A percentile compares a stretch with the other conserved stretches of the same genome.
phyloP scores from a whole-genome alignment of 2,329 filamentous ascomycete species.

The Fusarium nodosum region DNA sequence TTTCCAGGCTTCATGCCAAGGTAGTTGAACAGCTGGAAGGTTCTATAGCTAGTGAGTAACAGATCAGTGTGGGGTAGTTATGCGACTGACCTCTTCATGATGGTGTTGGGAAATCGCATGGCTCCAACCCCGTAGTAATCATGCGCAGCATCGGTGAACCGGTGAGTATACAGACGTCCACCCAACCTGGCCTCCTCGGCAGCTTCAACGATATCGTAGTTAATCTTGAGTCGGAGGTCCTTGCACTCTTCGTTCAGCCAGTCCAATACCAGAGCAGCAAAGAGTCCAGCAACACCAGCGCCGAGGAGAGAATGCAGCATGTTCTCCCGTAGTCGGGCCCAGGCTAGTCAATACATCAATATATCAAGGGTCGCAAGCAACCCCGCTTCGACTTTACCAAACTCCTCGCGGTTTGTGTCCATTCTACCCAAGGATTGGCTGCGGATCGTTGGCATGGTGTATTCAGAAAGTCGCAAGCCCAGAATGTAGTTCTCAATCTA shows the following conservation, averaged over 20 bases:
- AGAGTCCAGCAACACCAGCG: slow-evolving; percentile 30
- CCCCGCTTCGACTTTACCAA: slow-evolving; percentile 67
- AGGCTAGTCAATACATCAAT: slow-evolving; percentile 61
- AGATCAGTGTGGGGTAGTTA: background rate
- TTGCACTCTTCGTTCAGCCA: slow-evolving; percentile 14
- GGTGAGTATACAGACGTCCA: slow-evolving; percentile 56
- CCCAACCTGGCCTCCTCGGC: slow-evolving; percentile 49
- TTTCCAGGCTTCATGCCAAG: slow-evolving; percentile 29
- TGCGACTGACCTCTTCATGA: slow-evolving; percentile 39
- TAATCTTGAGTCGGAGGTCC: slow-evolving; percentile 43
- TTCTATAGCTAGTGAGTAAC: slow-evolving; percentile 1
- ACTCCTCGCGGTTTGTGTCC: slow-evolving; percentile 66
- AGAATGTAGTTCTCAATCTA: slow-evolving; percentile 69
- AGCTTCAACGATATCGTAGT: slow-evolving; percentile 57
- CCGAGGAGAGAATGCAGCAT: slow-evolving; percentile 30
- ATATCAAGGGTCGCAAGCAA: slow-evolving; percentile 65
- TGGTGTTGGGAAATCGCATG: slow-evolving; percentile 56
- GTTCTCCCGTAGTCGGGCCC: slow-evolving; percentile 52
- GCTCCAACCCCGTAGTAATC: slow-evolving; percentile 56
- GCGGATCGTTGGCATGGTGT: slow-evolving; percentile 62
- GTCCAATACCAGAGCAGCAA: slow-evolving; percentile 23
- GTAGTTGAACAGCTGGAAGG: slow-evolving; percentile 38
- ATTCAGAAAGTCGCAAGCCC: slow-evolving; percentile 65
- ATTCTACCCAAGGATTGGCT: slow-evolving; percentile 68
- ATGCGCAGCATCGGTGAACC: slow-evolving; percentile 44